Evolutionary conservation across 129 eudicot species (phyloP).

Genomic region (Deinandra increscens): DNA sequence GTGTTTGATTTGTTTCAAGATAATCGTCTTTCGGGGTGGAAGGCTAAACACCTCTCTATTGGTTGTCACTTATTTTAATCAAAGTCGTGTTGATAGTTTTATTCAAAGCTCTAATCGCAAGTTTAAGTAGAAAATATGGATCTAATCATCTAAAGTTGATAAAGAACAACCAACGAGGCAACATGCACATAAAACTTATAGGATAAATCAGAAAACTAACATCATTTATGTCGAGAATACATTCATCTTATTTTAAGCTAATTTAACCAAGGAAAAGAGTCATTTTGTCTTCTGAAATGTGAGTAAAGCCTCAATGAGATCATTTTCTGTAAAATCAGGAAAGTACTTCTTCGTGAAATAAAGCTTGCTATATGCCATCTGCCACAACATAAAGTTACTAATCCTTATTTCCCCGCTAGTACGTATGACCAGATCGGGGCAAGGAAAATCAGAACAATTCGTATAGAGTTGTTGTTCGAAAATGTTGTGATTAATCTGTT

Average conservation of each 20-base stretch:
- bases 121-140: too few relatives aligned
- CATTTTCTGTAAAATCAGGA: conserved; percentile 17
- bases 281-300: conserved; percentile 5
- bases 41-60: too few relatives aligned
- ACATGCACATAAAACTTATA: too few relatives aligned
- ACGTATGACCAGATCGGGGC: conserved; percentile 21
- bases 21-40: too few relatives aligned
- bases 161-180: too few relatives aligned
- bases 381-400: conserved; percentile 33
- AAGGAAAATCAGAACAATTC: not conserved
- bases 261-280: too few relatives aligned
- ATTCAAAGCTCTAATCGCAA: too few relatives aligned
- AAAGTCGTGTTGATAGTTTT: too few relatives aligned
- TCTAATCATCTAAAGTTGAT: too few relatives aligned
- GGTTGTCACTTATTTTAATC: too few relatives aligned
- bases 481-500: not conserved
- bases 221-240: not conserved
- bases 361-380: conserved; percentile 24
- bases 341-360: conserved; percentile 13
- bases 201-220: too few relatives aligned
- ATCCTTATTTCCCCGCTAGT: conserved; percentile 29
- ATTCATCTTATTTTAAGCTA: not conserved
- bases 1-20: too few relatives aligned
- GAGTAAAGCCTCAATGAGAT: conserved; percentile 15
- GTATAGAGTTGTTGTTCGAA: conserved; percentile 2